Evolutionary conservation across 208 protist genomes (phyloP), one percentile per base, ranked within the genome.

Genomic region (Herpetomonas samuelpessoai): DNA sequence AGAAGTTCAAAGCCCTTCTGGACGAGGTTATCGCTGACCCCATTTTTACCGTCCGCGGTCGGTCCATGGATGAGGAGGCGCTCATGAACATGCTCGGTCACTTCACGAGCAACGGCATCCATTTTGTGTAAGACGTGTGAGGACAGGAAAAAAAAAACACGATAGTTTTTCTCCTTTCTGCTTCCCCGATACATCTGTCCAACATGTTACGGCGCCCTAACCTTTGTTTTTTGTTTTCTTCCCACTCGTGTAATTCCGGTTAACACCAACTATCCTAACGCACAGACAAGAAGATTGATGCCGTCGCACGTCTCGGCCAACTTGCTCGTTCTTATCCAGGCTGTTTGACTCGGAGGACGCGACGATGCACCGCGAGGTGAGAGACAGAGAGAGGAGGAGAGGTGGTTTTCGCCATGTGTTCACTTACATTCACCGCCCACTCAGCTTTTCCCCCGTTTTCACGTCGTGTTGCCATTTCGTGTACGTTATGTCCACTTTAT

Each of bases 31-130:
- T 96, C 25, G 68, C 71, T 41, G 76, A 96, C 46, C 76, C 76
- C n/a, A 71, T 96, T 35, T 93, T 96, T 62, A 71, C 83, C 26
- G 67, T 79, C 35, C 81, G 89, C 14, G 83, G 81, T 21, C 76
- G 84, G 26, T 57, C 76, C 50, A 58, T 96, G 30, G 80, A 92
- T 55, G 82, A 96, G 74, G 84, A 90, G 59, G 74, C 71, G 35
- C 72, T 96, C 26, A 92, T 87, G 74, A 70, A 74, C 27, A 80
- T 96, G 67, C 82, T 96, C 1, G 83, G 68, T 24, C 79, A 75
- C 55, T 96, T 96, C 59, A 91, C 66, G 24, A 78, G 66, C 50
- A 74, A 93, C 66, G 86, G 76, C 28, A 92, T 96, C 62, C 89
- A 93, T 58, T 96, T 96, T 68, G 73, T 88, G 35, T 88, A 70